phyloP scores from a whole-genome alignment of 2,329 filamentous ascomycete genomes.

The Amauroascus niger region DNA sequence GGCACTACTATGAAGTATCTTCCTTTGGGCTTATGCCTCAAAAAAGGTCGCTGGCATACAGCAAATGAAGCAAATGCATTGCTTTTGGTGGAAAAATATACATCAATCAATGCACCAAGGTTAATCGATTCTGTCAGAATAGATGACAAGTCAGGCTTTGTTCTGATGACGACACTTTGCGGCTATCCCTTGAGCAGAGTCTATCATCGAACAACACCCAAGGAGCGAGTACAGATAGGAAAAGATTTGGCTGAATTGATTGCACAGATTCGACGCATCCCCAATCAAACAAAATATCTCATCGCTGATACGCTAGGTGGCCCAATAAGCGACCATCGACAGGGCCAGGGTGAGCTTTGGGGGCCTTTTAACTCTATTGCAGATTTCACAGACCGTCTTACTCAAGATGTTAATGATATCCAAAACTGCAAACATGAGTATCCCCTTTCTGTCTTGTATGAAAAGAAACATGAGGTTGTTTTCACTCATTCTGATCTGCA shows the following conservation, averaged over 20 bases:
- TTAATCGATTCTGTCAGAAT: slow-evolving; percentile 15
- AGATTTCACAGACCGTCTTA: slow-evolving; percentile 13
- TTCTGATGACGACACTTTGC: slow-evolving; percentile 14
- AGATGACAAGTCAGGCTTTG: slow-evolving; percentile 11
- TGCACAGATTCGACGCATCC: slow-evolving; percentile 13
- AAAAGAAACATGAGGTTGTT: slow-evolving; percentile 14
- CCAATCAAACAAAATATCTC: slow-evolving; percentile 11
- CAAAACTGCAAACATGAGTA: slow-evolving; percentile 3
- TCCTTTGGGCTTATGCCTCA: slow-evolving; percentile 14
- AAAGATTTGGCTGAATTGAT: slow-evolving; percentile 14
- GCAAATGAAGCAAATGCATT: slow-evolving; percentile 16
- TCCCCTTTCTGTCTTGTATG: slow-evolving; percentile 12
- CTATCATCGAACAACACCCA: slow-evolving; percentile 11
- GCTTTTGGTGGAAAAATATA: slow-evolving; percentile 13
- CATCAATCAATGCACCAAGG: slow-evolving; percentile 13
- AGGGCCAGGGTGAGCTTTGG: slow-evolving; percentile 4
- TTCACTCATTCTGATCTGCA: slow-evolving; percentile 16
- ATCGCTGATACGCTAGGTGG: slow-evolving; percentile 13
- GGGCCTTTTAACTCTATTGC: slow-evolving; percentile 14
- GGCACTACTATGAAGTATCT: slow-evolving; percentile 7
- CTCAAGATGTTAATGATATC: slow-evolving; percentile 5
- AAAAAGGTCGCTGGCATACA: slow-evolving; percentile 4
- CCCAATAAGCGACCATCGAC: slow-evolving; percentile 10
- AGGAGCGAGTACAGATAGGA: slow-evolving; percentile 15
- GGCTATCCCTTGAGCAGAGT: slow-evolving; percentile 7